Conservation (phyloP, 225 moss, liverwort and hornwort genomes). For the Straminergon stramineum region DNA sequence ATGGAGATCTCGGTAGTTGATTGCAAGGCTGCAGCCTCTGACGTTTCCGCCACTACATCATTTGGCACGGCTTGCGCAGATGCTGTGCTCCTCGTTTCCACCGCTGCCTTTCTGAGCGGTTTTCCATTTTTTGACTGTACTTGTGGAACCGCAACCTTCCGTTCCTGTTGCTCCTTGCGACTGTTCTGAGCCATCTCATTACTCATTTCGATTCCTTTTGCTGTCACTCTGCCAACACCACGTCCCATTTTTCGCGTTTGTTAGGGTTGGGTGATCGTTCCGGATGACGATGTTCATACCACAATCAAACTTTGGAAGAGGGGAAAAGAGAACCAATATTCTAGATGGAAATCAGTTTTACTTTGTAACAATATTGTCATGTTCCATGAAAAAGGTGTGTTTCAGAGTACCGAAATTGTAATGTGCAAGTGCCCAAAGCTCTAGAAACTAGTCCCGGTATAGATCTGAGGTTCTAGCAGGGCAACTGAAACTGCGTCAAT, state of each 20-base stretch:
- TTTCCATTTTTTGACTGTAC: not conserved
- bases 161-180: not conserved
- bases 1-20: not conserved
- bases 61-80: not conserved
- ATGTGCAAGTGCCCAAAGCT: not conserved
- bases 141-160: not conserved
- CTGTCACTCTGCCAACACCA: not conserved
- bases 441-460: too few relatives aligned
- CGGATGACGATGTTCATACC: not conserved
- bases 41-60: not conserved
- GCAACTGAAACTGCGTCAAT: not conserved
- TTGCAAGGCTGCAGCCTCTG: not conserved
- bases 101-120: not conserved
- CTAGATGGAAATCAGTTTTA: not conserved
- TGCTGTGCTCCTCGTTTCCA: not conserved
- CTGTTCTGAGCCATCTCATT: not conserved
- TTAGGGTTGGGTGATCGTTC: not conserved
- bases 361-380: not conserved
- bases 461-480: not conserved
- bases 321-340: not conserved
- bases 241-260: not conserved
- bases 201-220: not conserved
- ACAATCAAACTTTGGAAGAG: not conserved
- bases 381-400: not conserved
- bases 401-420: not conserved